Evolutionary conservation across 2,329 filamentous ascomycete genomes (phyloP), one percentile per base, ranked within the genome.

Genomic region (Malbranchea cinnamomea): DNA sequence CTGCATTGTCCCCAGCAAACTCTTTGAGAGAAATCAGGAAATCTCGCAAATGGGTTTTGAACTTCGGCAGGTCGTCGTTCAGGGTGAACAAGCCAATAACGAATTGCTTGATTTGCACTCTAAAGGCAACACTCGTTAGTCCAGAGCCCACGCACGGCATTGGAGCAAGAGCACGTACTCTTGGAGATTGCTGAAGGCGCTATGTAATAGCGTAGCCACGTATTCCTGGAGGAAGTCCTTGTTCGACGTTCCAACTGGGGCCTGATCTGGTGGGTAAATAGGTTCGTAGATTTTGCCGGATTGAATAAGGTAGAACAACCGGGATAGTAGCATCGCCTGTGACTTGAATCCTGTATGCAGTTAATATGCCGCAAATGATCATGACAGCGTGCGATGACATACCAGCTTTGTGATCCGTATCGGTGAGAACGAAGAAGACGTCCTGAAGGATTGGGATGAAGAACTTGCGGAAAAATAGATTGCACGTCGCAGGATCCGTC

Each of bases 11-110:
- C 30, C 82, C 89, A 1, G 83, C 76, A 47, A 95, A 98, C 57
- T 98, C 91, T 60, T 94, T 93, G 43, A 98, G 66, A 13, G 85
- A 91, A 46, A 98, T 92, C 43, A 98, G 63, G 71, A 98, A 98
- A 59, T 98, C 89, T 41, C 89, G 83, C 30, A 98, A 65, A 47
- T 91, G 84, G 32, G 93, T 73, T 54, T 93, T 92, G 75, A 98
- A 98, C 53, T 84, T 84, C 50, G 82, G 80, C 41, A 91, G 75
- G 48, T 92, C 80, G 33, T 78, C 80, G 53, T 93, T 95, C 42
- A 81, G 70, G 5, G 76, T 71, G 56, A 98, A 93, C 7, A 98
- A 62, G 7, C 82, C 82, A 45, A 91, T 75, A 30, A 95, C 85
- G 54, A 98, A 98, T 32, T 71, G 70, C 41, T 78, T 72, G 45